A percentile compares a stretch with the other conserved stretches of the same genome.
Evolutionary conservation across 2,329 filamentous ascomycete genomes (phyloP).

Genomic region (Colletotrichum shisoi): DNA sequence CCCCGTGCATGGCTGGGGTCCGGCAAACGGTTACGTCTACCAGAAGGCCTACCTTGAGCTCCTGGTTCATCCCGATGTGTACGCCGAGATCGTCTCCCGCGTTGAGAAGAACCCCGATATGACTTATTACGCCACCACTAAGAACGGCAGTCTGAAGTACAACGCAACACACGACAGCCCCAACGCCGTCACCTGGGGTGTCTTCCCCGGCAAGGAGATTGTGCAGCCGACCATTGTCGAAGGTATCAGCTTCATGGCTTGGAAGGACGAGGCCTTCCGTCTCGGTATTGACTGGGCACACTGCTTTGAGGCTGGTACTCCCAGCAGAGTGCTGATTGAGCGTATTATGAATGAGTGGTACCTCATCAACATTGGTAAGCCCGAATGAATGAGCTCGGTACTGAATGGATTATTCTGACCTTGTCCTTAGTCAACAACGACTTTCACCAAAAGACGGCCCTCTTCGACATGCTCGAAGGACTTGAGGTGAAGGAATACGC

Average conservation of each 20-base stretch:
- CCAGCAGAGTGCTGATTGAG: conserved; percentile 81
- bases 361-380: conserved; percentile 89
- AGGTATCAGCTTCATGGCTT: conserved; percentile 94
- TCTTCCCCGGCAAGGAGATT: conserved; percentile 98
- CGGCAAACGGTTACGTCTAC: conserved; percentile 93
- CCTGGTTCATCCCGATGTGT: conserved; percentile 80
- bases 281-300: conserved; percentile 93
- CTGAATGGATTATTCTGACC: conserved; percentile 22
- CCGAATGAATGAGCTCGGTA: background rate
- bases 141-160: conserved; percentile 77
- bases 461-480: conserved; percentile 87
- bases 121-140: conserved; percentile 94
- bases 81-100: conserved; percentile 77
- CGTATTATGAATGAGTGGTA: conserved; percentile 90
- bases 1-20: conserved; percentile 91
- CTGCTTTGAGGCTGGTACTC: conserved; percentile 79
- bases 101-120: conserved; percentile 81
- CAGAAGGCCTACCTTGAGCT: conserved; percentile 98
- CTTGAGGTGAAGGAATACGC: conserved; percentile 71
- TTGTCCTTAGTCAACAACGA: conserved; percentile 85
- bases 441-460: conserved; percentile 82
- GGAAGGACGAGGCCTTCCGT: conserved; percentile 97
- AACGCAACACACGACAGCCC: conserved; percentile 87
- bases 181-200: conserved; percentile 99
- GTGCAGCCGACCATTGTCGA: conserved; percentile 99